Base-by-base conservation (phyloP, 805 yeast species). In the Dipodascopsis tothii region DNA sequence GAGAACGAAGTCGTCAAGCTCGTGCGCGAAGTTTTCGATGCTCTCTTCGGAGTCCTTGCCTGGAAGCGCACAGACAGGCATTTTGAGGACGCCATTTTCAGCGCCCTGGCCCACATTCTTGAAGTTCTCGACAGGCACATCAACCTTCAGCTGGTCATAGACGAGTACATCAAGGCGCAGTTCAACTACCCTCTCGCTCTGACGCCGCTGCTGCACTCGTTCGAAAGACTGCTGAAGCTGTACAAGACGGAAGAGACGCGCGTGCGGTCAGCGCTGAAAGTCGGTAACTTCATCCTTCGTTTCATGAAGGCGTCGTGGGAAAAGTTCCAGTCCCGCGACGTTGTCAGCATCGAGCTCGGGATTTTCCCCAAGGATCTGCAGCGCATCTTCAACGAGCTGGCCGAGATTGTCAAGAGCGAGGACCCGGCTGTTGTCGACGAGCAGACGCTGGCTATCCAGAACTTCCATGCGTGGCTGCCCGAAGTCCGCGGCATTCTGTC, bases 1-100 rank as follows among this genome's bases (percentile, higher is more conserved):
- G 60, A 74, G 11, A 58, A 63, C 2, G 76, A 77, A 35, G 64
- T 78, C 40, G 68, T 80, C 41, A 80, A 77, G 54, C 65, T 46
- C 16, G 50, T 60, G 34, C 59, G 46, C 25, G 59, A 58, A 22
- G 44, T 57, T 16, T 37, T 59, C 35, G 61, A 59, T 33, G 32
- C 62, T 14, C 23, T 70, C 19, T 52, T 58, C 35, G 62, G 59
- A 34, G 59, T 59, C 43, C 40, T 84, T 62, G 71, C 78, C 3
- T 48, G 52, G 54, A 44, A 41, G 32, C 27, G 32, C 3, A 49
- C 47, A 3, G 40, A 42, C n/a, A 76, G 67, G 0, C 65, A 61
- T 6, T 54, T 72, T 2, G 57, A 56, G 38, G 54, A 47, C 34
- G 37, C 43, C 3, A 46, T 40, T 14, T 55, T 59, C 41, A 45